Conservation (phyloP, 345 rosid species). For the Pistacia integerrima region DNA sequence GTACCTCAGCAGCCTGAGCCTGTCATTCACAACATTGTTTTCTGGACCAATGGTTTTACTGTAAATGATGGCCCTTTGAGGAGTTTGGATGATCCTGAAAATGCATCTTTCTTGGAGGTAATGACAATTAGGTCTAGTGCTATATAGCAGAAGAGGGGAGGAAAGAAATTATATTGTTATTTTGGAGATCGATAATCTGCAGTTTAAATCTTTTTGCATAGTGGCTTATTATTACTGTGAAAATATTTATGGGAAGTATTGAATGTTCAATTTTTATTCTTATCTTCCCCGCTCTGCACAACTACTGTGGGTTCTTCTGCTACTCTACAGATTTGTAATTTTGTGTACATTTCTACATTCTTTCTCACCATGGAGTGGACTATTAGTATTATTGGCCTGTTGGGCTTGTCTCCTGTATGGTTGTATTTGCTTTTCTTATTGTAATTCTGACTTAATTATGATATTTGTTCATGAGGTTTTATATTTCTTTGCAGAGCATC, state of each 20-base stretch:
- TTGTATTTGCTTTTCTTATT: neutral
- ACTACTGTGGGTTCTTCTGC: neutral
- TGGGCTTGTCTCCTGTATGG: neutral
- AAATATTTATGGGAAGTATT: neutral
- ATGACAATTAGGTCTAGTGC: neutral
- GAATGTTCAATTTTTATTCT: neutral
- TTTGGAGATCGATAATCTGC: neutral
- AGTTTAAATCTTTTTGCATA: neutral
- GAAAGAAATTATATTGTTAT: neutral
- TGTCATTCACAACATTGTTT: slow-evolving; percentile 71
- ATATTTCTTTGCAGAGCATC: slow-evolving; percentile 62
- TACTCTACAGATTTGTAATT: neutral
- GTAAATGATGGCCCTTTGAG: slow-evolving; percentile 88
- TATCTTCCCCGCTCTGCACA: neutral
- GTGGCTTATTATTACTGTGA: neutral
- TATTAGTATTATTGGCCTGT: neutral
- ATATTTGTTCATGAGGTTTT: slow-evolving; percentile 11
- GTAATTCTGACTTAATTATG: neutral
- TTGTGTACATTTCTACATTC: neutral
- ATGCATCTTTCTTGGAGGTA: slow-evolving; percentile 91
- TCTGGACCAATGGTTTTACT: slow-evolving; percentile 93
- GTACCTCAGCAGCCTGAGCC: slow-evolving; percentile 82
- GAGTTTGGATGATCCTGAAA: slow-evolving; percentile 93
- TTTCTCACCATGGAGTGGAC: neutral
- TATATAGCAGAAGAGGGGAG: neutral